phyloP scores from a whole-genome alignment of 2,329 filamentous ascomycete species.

The Stagonosporopsis rhizophila region DNA sequence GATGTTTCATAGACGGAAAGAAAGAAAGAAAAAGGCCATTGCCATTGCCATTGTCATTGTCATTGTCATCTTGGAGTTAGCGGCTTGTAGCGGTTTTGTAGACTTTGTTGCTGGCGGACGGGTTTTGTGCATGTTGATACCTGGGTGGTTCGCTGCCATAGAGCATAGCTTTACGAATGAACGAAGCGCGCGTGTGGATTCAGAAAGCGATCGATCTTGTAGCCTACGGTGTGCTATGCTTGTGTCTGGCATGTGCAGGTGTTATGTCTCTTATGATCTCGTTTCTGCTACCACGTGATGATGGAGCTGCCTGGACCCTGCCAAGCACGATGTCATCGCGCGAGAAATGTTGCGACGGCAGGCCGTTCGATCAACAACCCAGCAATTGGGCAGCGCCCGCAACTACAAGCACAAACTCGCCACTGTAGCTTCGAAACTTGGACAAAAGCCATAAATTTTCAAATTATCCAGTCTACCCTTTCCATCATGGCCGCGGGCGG shows the following conservation, averaged over 20 bases:
- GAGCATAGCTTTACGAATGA: constrained; percentile 16
- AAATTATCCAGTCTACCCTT: not conserved
- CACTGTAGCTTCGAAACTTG: not conserved
- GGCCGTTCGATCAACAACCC: not conserved
- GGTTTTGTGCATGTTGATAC: constrained; percentile 14
- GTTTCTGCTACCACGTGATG: constrained; percentile 4
- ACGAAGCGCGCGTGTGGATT: constrained; percentile 1
- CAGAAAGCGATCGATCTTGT: not conserved
- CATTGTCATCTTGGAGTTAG: constrained; percentile 1
- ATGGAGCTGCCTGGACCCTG: constrained; percentile 13
- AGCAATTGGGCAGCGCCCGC: not conserved
- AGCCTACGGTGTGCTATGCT: not conserved
- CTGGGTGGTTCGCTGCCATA: not conserved
- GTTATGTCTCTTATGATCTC: not conserved
- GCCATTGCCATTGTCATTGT: not conserved
- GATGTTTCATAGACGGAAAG: constrained; percentile 28
- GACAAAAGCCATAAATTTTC: too few relatives aligned
- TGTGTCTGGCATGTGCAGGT: not conserved
- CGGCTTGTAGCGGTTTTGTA: constrained; percentile 5
- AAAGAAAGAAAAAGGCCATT: not conserved
- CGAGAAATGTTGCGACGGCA: constrained; percentile 7
- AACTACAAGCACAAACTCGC: not conserved
- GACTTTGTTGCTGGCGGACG: constrained; percentile 6
- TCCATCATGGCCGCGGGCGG: constrained; percentile 47
- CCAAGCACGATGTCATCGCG: constrained; percentile 17